Percentiles rank a stretch among this genome's conserved stretches.
Conservation (phyloP, 805 yeast genomes). For the Ogataea wickerhamii region DNA sequence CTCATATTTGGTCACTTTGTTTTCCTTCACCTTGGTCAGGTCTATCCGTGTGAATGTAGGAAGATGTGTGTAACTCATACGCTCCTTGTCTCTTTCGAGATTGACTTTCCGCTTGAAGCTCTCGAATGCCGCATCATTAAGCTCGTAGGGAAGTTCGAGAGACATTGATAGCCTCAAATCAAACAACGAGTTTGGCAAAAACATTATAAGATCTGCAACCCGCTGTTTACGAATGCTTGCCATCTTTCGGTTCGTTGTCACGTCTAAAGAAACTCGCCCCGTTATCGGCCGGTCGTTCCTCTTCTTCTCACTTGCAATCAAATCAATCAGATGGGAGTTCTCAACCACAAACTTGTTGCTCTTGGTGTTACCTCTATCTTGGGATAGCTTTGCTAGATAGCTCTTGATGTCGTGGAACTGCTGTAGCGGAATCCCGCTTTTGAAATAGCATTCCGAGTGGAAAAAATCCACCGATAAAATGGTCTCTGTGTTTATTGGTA, state of each 20-base stretch:
- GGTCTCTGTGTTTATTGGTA: constrained; percentile 69
- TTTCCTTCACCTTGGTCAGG: constrained; percentile 54
- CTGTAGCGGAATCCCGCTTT: constrained; percentile 61
- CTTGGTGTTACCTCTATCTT: constrained; percentile 17
- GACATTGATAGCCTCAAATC: constrained; percentile 76
- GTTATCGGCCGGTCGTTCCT: constrained; percentile 63
- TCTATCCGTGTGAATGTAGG: constrained; percentile 73
- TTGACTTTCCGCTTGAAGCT: constrained; percentile 47
- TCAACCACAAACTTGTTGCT: constrained; percentile 52
- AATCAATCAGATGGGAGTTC: constrained; percentile 61
- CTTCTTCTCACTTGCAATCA: constrained; percentile 56
- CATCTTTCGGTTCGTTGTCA: constrained; percentile 60
- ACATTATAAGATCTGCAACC: constrained; percentile 66
- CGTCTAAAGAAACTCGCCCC: constrained; percentile 65
- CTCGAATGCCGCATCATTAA: constrained; percentile 48
- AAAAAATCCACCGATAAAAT: constrained; percentile 49
- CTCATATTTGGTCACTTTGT: constrained; percentile 29
- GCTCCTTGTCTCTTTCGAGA: constrained; percentile 62
- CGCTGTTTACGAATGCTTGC: constrained; percentile 71
- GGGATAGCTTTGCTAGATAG: constrained; percentile 52
- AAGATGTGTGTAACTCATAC: constrained; percentile 69
- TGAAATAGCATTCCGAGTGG: constrained; percentile 52
- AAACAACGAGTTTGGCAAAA: constrained; percentile 71
- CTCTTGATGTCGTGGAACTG: constrained; percentile 56
- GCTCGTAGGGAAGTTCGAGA: constrained; percentile 70